Base-by-base conservation (phyloP, 208 protist species). In the Leishmania amazonensis region DNA sequence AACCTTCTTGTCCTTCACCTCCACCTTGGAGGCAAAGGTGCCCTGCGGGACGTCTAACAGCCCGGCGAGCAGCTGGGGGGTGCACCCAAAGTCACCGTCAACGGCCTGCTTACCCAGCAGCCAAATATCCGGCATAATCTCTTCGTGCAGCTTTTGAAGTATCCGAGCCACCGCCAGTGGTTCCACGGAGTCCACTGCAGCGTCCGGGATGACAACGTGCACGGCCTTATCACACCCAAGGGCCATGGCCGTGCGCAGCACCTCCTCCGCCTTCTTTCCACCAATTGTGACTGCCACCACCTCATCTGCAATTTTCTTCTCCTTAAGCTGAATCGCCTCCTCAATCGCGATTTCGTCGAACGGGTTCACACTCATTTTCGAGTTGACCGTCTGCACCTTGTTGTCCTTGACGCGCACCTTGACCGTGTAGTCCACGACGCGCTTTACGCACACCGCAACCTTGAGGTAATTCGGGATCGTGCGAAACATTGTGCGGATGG, bases 341-440 rank as follows among this genome's bases (percentile, higher is more conserved):
- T 99, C 98, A 42, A 98, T 91, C 38, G 97, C 98, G 81, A 99
- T 99, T 70, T 99, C 98, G 85, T 98, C 96, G 80, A 99, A 99
- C 28, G 99, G 99, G 87, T 99, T 99, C 80, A 99, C 98, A 68
- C 89, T 96, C 94, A 99, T 98, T 84, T 99, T 99, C 19, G 99
- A 93, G 83, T 96, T 97, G 68, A 90, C 91, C 15, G 90, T 98
- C 80, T 98, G 98, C 40, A 99, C 93, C 76, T 98, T 97, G 87
- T 99, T 98, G 73, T 98, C 86, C 85, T 97, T 98, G 6, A 99
- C 98, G 70, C 98, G 91, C 31, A 99, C 93, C 84, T 99, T 99
- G 13, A 99, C 97, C 28, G 94, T 97, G 89, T 99, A 99, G 89
- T 99, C 99, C 47, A 99, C 94, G 40, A 99, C 97, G 49, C 98